phyloP scores from a whole-genome alignment of 352 stramenopile species.

The Phytophthora nicotianae region DNA sequence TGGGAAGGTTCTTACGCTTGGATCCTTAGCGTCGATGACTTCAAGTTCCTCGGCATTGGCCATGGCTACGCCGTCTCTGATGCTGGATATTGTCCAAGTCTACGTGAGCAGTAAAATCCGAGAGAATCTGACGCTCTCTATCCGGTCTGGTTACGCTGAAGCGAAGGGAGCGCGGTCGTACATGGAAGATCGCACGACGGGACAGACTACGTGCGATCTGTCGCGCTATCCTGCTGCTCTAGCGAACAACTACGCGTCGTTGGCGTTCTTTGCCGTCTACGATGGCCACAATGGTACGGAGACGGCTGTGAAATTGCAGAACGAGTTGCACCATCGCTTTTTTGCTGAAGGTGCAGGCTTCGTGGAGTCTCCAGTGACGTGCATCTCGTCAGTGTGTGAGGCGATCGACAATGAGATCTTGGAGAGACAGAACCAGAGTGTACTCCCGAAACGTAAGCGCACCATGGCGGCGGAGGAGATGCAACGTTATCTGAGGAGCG shows the following conservation, averaged over 20 bases:
- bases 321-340: conserved; percentile 80
- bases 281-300: conserved; percentile 89
- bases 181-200: conserved; percentile 87
- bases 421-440: conserved; percentile 73
- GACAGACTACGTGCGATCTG: conserved; percentile 56
- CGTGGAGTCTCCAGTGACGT: conserved; percentile 47
- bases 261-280: conserved; percentile 88
- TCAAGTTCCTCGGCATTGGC: conserved; percentile 28
- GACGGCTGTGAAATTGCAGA: conserved; percentile 77
- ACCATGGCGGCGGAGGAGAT: conserved; percentile 50
- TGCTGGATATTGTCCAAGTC: conserved; percentile 71
- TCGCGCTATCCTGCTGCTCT: conserved; percentile 46
- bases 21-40: conserved; percentile 29
- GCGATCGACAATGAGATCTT: conserved; percentile 77
- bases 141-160: conserved; percentile 84
- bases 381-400: conserved; percentile 66
- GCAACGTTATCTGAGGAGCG: conserved; percentile 27
- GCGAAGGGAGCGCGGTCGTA: conserved; percentile 84
- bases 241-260: conserved; percentile 41
- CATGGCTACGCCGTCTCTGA: conserved; percentile 11
- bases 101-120: conserved; percentile 91
- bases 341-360: conserved; percentile 62
- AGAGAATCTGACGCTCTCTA: conserved; percentile 71
- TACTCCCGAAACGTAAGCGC: conserved; percentile 69
- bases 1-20: conserved; percentile 27